Conservation (phyloP, 768 basidiomycete genomes). For the Boletus rubropictus region DNA sequence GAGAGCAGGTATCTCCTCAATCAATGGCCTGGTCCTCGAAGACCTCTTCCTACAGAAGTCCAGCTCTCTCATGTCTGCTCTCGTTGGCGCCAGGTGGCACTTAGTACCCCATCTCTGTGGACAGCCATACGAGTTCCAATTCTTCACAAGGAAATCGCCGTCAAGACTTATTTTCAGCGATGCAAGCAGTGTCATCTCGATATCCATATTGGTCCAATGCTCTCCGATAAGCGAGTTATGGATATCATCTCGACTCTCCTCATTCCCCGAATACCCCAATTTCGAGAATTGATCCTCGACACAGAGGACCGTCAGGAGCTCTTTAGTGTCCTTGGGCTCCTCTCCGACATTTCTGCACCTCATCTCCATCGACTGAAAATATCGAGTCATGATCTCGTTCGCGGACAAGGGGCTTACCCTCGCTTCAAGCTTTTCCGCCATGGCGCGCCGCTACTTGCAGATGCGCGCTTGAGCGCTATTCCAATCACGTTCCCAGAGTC, state of each 20-base stretch:
- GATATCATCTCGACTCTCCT: conserved; percentile 25
- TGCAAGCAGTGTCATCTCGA: conserved; percentile 30
- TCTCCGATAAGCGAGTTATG: conserved; percentile 20
- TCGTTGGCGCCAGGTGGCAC: conserved; percentile 33
- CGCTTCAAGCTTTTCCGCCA: conserved; percentile 30
- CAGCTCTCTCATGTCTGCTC: conserved; percentile 34
- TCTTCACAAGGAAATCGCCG: conserved; percentile 24
- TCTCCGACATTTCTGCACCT: conserved; percentile 22
- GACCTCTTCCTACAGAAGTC: conserved; percentile 30
- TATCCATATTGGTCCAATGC: conserved; percentile 28
- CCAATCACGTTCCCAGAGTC: conserved; percentile 28
- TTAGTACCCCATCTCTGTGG: conserved; percentile 34
- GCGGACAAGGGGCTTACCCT: conserved; percentile 24
- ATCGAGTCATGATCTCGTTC: conserved; percentile 21
- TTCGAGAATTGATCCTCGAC: conserved; percentile 30
- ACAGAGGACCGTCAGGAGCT: conserved; percentile 30
- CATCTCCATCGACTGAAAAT: conserved; percentile 26
- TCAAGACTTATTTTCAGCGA: conserved; percentile 28
- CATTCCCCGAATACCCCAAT: conserved; percentile 28
- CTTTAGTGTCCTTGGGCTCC: conserved; percentile 19
- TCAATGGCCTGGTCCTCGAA: conserved; percentile 23
- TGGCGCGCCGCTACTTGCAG: conserved; percentile 29
- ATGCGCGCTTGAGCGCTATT: conserved; percentile 30
- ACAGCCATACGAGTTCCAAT: conserved; percentile 30
- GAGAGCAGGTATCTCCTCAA: conserved; percentile 27